Evolutionary conservation across 208 protist genomes (phyloP), one percentile per base, ranked within the genome.

Genomic region (Crithidia bombi): DNA sequence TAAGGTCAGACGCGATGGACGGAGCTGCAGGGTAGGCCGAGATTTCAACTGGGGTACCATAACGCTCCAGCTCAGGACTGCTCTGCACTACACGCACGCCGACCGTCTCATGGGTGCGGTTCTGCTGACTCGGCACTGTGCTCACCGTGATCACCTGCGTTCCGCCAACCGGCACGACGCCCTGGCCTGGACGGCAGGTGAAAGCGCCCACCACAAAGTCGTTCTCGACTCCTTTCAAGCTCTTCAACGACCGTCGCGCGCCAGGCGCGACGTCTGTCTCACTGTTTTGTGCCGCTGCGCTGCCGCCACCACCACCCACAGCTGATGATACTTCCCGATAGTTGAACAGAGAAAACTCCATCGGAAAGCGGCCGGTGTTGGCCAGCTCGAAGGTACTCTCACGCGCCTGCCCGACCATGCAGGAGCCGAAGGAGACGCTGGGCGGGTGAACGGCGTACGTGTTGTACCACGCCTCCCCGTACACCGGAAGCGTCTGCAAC

Each of bases 351-450:
- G 65, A 55, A 63, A 84, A 97, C 11, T 81, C 68, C 0, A 97
- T 55, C 14, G 92, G 89, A 51, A 98, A 98, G 6, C 65, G 75
- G 0, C 96, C 96, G 3, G 79, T 90, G 77, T 98, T 98, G 25
- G 77, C 76, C 28, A 98, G 74, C 56, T 98, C 95, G 57, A 99
- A 91, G 19, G 76, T 83, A 38, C 83, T 54, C 68, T 91, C 67
- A 65, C 93, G 92, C 43, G 82, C 82, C 54, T 97, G 87, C 46
- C 93, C 80, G 54, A 80, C 86, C 61, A 97, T 73, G 70, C 98
- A 95, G 66, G 96, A 95, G 30, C 98, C 98, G 79, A 99, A 99
- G 83, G 97, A 95, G 68, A 99, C 89, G 49, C 72, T 85, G n/a
- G 81, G 75, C 32, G 98, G 98, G 61, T 93, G 87, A 12, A 98